Evolutionary conservation across 139 green algal genomes (phyloP).

Genomic region (Mychonastes homosphaera): DNA sequence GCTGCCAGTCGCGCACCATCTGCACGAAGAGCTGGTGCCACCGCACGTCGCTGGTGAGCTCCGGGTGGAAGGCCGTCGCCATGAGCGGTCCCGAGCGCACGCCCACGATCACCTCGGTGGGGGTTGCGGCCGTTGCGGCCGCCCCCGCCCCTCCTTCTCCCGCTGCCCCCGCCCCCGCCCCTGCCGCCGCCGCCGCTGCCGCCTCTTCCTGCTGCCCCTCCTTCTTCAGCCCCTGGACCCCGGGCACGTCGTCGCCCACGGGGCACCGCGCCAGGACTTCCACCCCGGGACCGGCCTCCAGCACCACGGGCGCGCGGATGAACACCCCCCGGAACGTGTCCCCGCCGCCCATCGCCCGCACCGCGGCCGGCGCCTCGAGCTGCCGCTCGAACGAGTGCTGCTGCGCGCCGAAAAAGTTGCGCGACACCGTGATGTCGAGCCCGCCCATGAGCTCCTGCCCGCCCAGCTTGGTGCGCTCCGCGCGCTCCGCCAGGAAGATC

Average conservation of each 20-base stretch:
- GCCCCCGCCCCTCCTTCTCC: no score
- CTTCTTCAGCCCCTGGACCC: conserved; percentile 80
- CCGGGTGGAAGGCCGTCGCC: conserved; percentile 95
- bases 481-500: conserved; percentile 88
- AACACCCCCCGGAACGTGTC: conserved; percentile 72
- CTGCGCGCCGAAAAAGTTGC: conserved; percentile 98
- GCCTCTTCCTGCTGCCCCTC: conserved; percentile 45
- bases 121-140: no score
- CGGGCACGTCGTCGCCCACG: neutral
- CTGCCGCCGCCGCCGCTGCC: conserved; percentile 12
- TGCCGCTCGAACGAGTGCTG: conserved; percentile 91
- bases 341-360: conserved; percentile 8
- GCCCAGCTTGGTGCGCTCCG: conserved; percentile 77
- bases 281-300: conserved; percentile 58
- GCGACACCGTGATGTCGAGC: conserved; percentile 79
- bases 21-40: conserved; percentile 85
- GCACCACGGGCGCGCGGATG: conserved; percentile 89
- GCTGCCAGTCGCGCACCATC: conserved; percentile 58
- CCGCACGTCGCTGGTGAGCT: conserved; percentile 83
- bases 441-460: conserved; percentile 89
- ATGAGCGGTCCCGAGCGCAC: conserved; percentile 72
- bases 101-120: conserved; percentile 69
- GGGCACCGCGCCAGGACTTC: conserved; percentile 51
- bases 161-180: conserved; percentile 17
- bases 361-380: conserved; percentile 42